These are phyloP conservation scores for Penicillium verhagenii DNA, from an alignment of 495 filamentous ascomycete species.

Conservation along the genomic window DNA sequence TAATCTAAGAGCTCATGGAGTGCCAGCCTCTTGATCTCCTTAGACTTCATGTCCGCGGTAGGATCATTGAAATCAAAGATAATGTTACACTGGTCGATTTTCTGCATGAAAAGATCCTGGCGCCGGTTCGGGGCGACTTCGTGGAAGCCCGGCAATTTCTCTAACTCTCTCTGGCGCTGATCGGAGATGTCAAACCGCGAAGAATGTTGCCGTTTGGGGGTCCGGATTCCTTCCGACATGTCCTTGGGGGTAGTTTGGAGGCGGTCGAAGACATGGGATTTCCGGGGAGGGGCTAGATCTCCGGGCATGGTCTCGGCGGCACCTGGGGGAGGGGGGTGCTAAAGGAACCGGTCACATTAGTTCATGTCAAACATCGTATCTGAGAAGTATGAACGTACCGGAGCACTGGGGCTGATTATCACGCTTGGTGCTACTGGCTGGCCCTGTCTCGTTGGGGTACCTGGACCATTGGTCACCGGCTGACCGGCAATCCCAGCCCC, in stretches of 20 bases:
- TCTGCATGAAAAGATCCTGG: conserved; percentile 99
- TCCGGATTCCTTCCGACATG: conserved; percentile 89
- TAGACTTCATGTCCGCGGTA: conserved; percentile 99
- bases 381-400: conserved; percentile 60
- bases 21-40: conserved; percentile 97
- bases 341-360: conserved; percentile 25
- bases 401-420: conserved; percentile 90
- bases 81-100: conserved; percentile 99
- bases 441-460: conserved; percentile 67
- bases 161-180: conserved; percentile 83
- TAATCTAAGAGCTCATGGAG: conserved; percentile 97
- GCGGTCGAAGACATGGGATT: conserved; percentile 86
- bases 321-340: conserved; percentile 93
- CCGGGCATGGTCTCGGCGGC: conserved; percentile 97
- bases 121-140: conserved; percentile 93
- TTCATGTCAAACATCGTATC: background rate
- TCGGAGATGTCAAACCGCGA: conserved; percentile 98
- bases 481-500: conserved; percentile 37
- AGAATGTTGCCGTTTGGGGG: conserved; percentile 93
- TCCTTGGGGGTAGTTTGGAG: conserved; percentile 93
- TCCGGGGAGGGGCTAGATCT: conserved; percentile 93
- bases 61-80: conserved; percentile 99
- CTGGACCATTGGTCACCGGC: conserved; percentile 56
- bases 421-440: conserved; percentile 78
- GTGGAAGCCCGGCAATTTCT: conserved; percentile 98